These are phyloP conservation scores for Lithospermum erythrorhizon DNA, from an alignment of 257 asterid genomes.

Conservation along the genomic window DNA sequence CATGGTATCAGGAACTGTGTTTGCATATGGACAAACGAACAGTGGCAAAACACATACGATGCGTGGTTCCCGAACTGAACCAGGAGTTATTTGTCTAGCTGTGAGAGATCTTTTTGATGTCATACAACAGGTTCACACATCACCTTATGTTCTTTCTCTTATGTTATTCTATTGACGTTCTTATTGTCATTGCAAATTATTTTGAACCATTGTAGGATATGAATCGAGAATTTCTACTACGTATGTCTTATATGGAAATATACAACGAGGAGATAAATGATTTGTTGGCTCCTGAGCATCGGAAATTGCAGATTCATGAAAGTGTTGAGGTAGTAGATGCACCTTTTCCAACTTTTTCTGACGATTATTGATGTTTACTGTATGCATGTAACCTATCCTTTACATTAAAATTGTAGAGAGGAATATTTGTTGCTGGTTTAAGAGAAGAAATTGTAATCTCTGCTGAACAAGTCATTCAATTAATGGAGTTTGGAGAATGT, in stretches of 20 bases:
- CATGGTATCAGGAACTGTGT: conserved; percentile 57
- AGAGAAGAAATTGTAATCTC: conserved; percentile 93
- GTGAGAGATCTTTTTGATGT: conserved; percentile 61
- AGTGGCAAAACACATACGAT: conserved; percentile 94
- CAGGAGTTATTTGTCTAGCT: conserved; percentile 88
- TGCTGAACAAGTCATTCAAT: conserved; percentile 76
- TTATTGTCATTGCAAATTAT: not conserved
- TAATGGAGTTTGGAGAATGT: conserved; percentile 91
- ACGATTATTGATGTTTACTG: conserved; percentile 1
- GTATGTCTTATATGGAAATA: conserved; percentile 98
- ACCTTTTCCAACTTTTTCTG: conserved; percentile 3
- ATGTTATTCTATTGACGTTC: not conserved
- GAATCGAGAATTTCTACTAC: conserved; percentile 75
- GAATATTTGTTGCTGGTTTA: conserved; percentile 93
- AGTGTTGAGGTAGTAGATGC: conserved; percentile 58
- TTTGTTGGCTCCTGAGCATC: conserved; percentile 86
- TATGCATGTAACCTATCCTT: not conserved
- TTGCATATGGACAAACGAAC: conserved; percentile 98
- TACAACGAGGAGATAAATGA: conserved; percentile 97
- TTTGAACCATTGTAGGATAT: conserved; percentile 32
- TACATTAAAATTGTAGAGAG: conserved; percentile 44
- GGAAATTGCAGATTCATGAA: conserved; percentile 86
- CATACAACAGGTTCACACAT: conserved; percentile 46
- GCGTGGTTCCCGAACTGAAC: conserved; percentile 86
- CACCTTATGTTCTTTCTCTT: not conserved